Percentiles rank a stretch among this genome's conserved stretches.
These are phyloP conservation scores for Salvia miltiorrhiza DNA, from an alignment of 257 asterid species.

Conservation along the genomic window DNA sequence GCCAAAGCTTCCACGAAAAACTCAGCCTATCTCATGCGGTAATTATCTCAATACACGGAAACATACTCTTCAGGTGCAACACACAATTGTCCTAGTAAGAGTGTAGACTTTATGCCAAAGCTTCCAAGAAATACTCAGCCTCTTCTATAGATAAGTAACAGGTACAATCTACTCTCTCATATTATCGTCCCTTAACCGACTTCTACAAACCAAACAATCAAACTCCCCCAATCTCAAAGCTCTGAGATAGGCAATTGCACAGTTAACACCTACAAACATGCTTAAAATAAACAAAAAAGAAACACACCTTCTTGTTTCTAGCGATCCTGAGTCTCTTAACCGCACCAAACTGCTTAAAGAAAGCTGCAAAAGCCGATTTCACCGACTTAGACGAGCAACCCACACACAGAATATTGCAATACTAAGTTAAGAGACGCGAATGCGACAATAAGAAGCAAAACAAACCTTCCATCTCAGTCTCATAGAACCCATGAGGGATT, in stretches of 20 bases:
- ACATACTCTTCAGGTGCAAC: too few species aligned
- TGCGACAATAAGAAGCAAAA: background rate
- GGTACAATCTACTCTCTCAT: background rate
- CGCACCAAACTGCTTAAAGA: conserved; percentile 87
- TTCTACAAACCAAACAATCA: background rate
- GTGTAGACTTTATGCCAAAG: background rate
- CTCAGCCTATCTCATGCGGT: background rate
- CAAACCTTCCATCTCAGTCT: conserved; percentile 91
- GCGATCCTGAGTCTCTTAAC: conserved; percentile 81
- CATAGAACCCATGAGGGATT: conserved; percentile 96
- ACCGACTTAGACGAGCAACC: background rate
- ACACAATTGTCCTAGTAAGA: too few species aligned
- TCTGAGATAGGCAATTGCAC: background rate
- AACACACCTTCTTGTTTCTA: conserved; percentile 80
- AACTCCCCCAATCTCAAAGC: background rate
- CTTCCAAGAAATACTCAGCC: background rate
- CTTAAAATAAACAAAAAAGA: background rate
- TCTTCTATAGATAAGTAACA: background rate
- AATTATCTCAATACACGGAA: too few species aligned
- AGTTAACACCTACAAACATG: background rate
- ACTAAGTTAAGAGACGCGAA: background rate
- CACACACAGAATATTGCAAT: background rate
- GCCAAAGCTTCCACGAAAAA: background rate
- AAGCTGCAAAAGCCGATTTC: conserved; percentile 47
- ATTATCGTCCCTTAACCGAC: background rate